Base-by-base conservation (phyloP, 441 rosid species). In the Capsella rubella region DNA sequence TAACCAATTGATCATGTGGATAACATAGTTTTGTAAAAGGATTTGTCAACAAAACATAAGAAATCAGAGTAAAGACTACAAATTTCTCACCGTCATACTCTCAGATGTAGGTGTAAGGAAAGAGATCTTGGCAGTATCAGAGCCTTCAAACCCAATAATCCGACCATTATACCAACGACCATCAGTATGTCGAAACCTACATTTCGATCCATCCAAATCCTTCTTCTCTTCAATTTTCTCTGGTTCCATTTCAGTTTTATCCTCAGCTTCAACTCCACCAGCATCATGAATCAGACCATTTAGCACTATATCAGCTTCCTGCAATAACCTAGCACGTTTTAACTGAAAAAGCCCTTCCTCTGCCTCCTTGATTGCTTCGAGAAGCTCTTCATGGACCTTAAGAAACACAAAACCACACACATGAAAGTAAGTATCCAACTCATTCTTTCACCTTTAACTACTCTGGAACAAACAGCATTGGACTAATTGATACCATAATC, bases 101-200 rank as follows among this genome's bases (percentile, higher is more conserved):
- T 95, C 98, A 32, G 92, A 85, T 8, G 89, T 93, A 6, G 99
- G 99, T 2, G 85, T 80, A 71, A 95, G 95, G 82, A 93, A 93
- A 81, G 92, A 75, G 61, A 93, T 78, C 87, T 86, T 95, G 2
- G 90, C 94, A 53, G 79, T 79, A 74, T 73, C 78, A 52, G 86
- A 82, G 21, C 82, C 86, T 51, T 82, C 86, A 75, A 87, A 70
- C 39, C 79, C 86, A 67, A 91, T 77, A 80, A 93, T 74, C 55
- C 82, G 87, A 80, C 97, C 99, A 74, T 89, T 83, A 80, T 95
- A 95, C 99, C 99, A 93, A 14, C 91, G 97, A 4, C 98, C 99
- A 81, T 95, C 82, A 5, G 53, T 82, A 69, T 86, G 78, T 14
- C 90, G 82, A 65, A 95, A 93, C 53, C 97, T 87, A 63, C 98